Evolutionary conservation across 2,329 filamentous ascomycete genomes (phyloP).

Genomic region (Fusarium acutatum): DNA sequence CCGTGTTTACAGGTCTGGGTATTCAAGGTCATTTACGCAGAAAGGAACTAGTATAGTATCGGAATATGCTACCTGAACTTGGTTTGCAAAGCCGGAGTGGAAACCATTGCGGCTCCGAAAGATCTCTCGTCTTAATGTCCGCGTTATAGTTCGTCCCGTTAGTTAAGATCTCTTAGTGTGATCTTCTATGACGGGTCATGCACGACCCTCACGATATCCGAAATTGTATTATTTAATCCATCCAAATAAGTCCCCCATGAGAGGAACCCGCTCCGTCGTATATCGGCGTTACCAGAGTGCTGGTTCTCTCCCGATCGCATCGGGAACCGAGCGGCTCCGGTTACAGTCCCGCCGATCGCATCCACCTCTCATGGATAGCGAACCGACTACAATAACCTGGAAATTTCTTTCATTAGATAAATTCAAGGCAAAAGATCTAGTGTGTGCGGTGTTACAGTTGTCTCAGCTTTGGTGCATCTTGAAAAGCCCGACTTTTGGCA

Average conservation of each 20-base stretch:
- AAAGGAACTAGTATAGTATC: accelerated
- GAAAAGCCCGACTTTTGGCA: too few species aligned
- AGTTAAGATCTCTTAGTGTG: not conserved
- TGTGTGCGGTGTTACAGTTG: accelerated
- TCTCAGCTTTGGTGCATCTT: too few species aligned
- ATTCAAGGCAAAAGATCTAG: accelerated
- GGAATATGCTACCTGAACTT: accelerated
- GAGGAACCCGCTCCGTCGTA: not conserved
- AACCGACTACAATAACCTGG: too few species aligned
- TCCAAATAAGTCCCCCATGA: not conserved
- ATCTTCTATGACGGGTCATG: not conserved
- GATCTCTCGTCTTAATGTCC: not conserved
- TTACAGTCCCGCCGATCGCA: not conserved
- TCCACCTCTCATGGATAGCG: too few species aligned
- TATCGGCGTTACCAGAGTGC: not conserved
- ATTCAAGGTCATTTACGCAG: accelerated
- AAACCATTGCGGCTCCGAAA: not conserved
- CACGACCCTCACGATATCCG: not conserved
- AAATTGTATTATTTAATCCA: not conserved
- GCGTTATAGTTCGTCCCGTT: not conserved
- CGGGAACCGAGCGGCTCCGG: not conserved
- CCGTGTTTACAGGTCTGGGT: not conserved
- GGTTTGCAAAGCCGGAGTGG: not conserved
- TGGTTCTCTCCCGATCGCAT: not conserved
- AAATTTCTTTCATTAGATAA: accelerated